Conservation (phyloP, 148 eudicot species). For the Polygonum aviculare region DNA sequence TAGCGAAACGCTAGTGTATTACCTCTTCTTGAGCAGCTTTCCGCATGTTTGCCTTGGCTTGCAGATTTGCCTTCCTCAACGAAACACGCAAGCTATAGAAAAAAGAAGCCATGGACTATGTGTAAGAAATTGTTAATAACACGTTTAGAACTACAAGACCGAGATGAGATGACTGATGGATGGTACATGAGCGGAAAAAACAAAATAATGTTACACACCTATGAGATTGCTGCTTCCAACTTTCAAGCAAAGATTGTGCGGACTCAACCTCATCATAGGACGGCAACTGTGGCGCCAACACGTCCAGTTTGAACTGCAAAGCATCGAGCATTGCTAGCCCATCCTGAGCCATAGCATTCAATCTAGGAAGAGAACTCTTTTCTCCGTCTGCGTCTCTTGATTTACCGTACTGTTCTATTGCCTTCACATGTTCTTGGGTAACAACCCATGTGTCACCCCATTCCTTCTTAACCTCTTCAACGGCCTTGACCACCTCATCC, state of each 20-base stretch:
- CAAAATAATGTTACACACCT: slow-evolving; percentile 25
- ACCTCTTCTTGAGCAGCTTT: slow-evolving; percentile 9
- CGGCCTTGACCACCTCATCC: slow-evolving; percentile 70
- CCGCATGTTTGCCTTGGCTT: slow-evolving; percentile 3
- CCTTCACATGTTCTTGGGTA: slow-evolving; percentile 43
- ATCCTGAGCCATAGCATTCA: slow-evolving; percentile 56
- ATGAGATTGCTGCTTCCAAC: slow-evolving; percentile 66
- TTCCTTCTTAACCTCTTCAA: slow-evolving; percentile 64
- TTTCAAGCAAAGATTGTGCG: slow-evolving; percentile 53
- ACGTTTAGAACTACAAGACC: background rate
- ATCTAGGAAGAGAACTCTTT: slow-evolving; percentile 34
- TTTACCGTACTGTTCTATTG: slow-evolving; percentile 67
- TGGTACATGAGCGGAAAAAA: background rate
- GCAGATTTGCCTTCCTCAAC: slow-evolving; percentile 5
- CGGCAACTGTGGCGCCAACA: slow-evolving; percentile 47
- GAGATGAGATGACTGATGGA: background rate
- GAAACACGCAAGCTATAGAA: slow-evolving; percentile 54
- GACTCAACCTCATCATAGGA: slow-evolving; percentile 41
- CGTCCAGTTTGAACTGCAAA: slow-evolving; percentile 66
- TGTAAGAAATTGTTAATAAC: background rate
- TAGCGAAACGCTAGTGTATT: background rate
- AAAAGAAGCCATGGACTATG: background rate
- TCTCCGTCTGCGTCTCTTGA: slow-evolving; percentile 19
- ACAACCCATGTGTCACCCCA: slow-evolving; percentile 55
- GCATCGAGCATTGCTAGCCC: slow-evolving; percentile 53